phyloP scores from a whole-genome alignment of 1,284 basidiomycete genomes.

The Apiotrichum porosum region DNA sequence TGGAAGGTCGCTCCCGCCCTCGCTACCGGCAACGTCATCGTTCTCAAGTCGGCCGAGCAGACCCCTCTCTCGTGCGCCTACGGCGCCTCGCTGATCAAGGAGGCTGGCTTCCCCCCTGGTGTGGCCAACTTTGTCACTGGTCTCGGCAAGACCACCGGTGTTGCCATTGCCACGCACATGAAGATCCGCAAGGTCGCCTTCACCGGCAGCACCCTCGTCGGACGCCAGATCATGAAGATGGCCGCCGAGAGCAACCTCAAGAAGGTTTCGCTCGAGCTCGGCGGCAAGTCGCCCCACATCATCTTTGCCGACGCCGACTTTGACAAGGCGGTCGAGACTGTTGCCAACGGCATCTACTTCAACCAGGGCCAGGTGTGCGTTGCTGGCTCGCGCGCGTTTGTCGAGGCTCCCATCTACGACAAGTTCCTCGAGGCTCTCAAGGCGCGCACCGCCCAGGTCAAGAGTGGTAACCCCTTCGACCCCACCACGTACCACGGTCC shows the following conservation, averaged over 20 bases:
- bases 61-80: constrained; percentile 80
- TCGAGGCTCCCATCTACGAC: constrained; percentile 72
- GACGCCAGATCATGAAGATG: background rate
- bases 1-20: constrained; percentile 91
- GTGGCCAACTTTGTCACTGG: constrained; percentile 84
- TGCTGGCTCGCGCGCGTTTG: constrained; percentile 58
- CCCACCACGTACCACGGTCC: constrained; percentile 68
- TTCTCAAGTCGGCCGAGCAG: constrained; percentile 72
- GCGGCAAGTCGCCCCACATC: constrained; percentile 36
- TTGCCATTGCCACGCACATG: constrained; percentile 68
- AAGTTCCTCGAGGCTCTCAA: constrained; percentile 66
- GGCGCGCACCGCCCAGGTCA: constrained; percentile 59
- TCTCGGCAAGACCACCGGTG: constrained; percentile 75
- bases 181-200: constrained; percentile 83
- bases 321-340: constrained; percentile 1
- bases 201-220: background rate
- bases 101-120: constrained; percentile 75
- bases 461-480: constrained; percentile 69
- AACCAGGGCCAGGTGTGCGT: constrained; percentile 39
- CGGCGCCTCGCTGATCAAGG: constrained; percentile 47
- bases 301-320: background rate
- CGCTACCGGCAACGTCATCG: constrained; percentile 54
- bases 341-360: constrained; percentile 1
- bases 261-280: constrained; percentile 50
- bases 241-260: background rate